These are phyloP conservation scores for Cercospora sp. DNA, from an alignment of 2,329 filamentous ascomycete genomes.

Conservation along the genomic window DNA sequence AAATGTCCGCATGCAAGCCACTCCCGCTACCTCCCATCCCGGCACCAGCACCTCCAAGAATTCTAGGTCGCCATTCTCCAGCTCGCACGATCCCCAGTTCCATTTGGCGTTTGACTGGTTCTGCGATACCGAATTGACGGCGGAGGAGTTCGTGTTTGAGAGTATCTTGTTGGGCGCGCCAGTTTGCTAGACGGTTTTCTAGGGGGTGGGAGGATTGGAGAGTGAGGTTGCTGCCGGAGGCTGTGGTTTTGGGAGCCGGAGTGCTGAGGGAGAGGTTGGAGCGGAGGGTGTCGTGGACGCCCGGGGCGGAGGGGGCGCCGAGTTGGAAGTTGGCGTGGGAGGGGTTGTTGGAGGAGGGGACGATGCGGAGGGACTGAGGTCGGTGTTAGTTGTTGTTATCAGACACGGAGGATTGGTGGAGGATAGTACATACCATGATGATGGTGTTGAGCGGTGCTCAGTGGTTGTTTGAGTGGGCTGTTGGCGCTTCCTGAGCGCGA, in stretches of 20 bases:
- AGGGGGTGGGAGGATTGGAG: constrained; percentile 81
- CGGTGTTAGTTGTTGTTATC: constrained; percentile 11
- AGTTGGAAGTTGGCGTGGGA: constrained; percentile 54
- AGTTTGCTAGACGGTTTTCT: constrained; percentile 82
- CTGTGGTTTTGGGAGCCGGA: constrained; percentile 48
- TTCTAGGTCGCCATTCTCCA: constrained; percentile 75
- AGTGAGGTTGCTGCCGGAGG: constrained; percentile 46
- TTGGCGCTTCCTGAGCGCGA: not conserved
- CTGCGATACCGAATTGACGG: constrained; percentile 84
- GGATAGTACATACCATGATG: constrained; percentile 15
- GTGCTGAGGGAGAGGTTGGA: constrained; percentile 66
- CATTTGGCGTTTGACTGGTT: constrained; percentile 91
- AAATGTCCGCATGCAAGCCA: constrained; percentile 80
- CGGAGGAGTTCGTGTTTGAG: constrained; percentile 87
- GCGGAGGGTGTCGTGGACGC: constrained; percentile 90
- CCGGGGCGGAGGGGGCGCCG: constrained; percentile 84
- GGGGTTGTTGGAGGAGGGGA: constrained; percentile 68
- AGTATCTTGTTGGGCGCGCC: constrained; percentile 84
- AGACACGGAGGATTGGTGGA: not conserved
- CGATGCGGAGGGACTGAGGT: constrained; percentile 68
- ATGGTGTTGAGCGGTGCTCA: constrained; percentile 7
- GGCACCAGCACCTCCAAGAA: constrained; percentile 54
- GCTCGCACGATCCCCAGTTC: constrained; percentile 84
- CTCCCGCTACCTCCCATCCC: constrained; percentile 39
- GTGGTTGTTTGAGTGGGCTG: not conserved